phyloP scores from a whole-genome alignment of 768 basidiomycete genomes.

The Agaricus subrufescens region DNA sequence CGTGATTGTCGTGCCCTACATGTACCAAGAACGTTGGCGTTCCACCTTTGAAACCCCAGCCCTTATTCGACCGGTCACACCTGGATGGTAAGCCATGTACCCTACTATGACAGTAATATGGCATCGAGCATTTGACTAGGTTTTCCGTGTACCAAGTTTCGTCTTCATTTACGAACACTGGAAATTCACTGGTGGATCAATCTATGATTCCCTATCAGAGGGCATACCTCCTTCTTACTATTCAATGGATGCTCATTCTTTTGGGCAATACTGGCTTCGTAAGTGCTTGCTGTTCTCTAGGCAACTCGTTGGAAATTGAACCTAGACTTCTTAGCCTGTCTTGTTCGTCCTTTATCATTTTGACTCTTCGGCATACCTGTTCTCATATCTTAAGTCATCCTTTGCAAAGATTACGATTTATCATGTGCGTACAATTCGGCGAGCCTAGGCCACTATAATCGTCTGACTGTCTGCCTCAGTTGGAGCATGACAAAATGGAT shows the following conservation, averaged over 20 bases:
- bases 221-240: constrained; percentile 77
- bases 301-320: neutral
- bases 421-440: constrained; percentile 54
- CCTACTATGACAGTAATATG: neutral
- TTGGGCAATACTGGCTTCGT: constrained; percentile 95
- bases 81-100: constrained; percentile 53
- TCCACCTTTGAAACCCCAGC: constrained; percentile 54
- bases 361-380: neutral
- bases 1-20: constrained; percentile 77
- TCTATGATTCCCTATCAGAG: constrained; percentile 91
- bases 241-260: constrained; percentile 70
- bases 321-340: constrained; percentile 51
- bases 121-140: constrained; percentile 34
- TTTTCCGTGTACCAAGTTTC: constrained; percentile 82
- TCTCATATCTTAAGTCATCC: neutral
- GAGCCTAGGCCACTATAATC: neutral
- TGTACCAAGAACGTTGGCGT: constrained; percentile 56
- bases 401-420: constrained; percentile 61
- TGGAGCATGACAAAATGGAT: constrained; percentile 69
- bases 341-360: constrained; percentile 53
- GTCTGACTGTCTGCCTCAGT: constrained; percentile 34
- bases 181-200: constrained; percentile 80
- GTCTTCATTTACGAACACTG: constrained; percentile 87
- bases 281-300: constrained; percentile 31
- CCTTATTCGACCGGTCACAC: constrained; percentile 48